Conservation (phyloP, 371 early-diverging fungal genomes). For the Rhizopus arrhizus region DNA sequence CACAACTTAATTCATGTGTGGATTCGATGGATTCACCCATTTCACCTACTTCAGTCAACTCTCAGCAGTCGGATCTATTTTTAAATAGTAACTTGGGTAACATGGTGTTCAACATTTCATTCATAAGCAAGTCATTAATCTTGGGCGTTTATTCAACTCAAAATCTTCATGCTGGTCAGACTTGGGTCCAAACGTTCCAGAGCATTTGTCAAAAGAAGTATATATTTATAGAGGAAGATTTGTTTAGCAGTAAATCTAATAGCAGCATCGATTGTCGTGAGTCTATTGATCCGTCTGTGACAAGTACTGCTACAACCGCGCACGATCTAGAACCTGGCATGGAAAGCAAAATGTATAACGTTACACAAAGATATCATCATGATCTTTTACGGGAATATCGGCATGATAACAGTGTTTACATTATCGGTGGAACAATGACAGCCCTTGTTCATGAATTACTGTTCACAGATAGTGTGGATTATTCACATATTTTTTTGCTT, state of each 20-base stretch:
- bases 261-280: not conserved
- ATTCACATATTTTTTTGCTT: constrained; percentile 52
- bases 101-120: constrained; percentile 19
- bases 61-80: constrained; percentile 5
- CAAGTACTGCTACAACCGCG: not conserved
- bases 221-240: not conserved
- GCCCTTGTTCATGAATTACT: constrained; percentile 74
- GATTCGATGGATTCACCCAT: not conserved
- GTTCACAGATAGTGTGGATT: constrained; percentile 18
- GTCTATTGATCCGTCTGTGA: not conserved
- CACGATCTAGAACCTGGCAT: not conserved
- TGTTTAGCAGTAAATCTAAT: constrained; percentile 12
- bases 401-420: constrained; percentile 1
- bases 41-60: not conserved
- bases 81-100: constrained; percentile 11
- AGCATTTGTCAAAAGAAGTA: not conserved
- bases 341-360: constrained; percentile 22
- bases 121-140: constrained; percentile 3
- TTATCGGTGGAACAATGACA: constrained; percentile 62
- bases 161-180: constrained; percentile 12
- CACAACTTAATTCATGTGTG: not conserved
- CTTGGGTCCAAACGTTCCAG: constrained; percentile 19
- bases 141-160: constrained; percentile 26
- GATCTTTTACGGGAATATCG: constrained; percentile 19
- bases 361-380: constrained; percentile 22